Percentiles rank a stretch among this genome's conserved stretches.
These are phyloP conservation scores for Allium sativum DNA, from an alignment of 106 monocot species.

Conservation along the genomic window DNA sequence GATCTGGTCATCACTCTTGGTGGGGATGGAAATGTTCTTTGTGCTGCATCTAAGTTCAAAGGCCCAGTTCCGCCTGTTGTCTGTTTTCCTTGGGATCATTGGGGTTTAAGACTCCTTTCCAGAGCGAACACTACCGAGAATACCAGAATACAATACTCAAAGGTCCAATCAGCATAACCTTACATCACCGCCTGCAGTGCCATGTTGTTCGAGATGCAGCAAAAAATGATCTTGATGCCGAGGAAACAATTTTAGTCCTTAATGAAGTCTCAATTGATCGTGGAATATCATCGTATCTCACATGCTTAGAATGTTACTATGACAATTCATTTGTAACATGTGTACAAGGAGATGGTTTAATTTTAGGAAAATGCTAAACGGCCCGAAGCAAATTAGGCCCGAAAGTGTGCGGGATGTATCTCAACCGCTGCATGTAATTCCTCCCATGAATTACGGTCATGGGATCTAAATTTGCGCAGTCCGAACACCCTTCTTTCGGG, in stretches of 20 bases:
- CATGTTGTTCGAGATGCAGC: conserved; percentile 77
- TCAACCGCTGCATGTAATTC: no score
- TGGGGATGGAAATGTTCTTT: conserved; percentile 98
- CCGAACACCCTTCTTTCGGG: no score
- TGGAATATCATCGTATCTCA: conserved; percentile 91
- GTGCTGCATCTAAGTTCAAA: conserved; percentile 98
- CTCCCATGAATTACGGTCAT: no score
- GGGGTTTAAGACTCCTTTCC: conserved; percentile 98
- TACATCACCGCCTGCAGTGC: conserved; percentile 89
- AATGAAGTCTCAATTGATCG: conserved; percentile 98
- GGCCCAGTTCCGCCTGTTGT: conserved; percentile 95
- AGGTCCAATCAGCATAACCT: conserved; percentile 88
- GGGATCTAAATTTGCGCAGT: no score
- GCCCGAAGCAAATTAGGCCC: no score
- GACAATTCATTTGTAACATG: conserved; percentile 91
- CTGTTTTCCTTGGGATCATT: conserved; percentile 95
- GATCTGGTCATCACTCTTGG: conserved; percentile 95
- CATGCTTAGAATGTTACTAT: conserved; percentile 93
- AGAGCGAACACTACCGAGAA: conserved; percentile 80
- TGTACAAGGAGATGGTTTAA: conserved; percentile 96
- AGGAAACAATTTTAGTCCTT: conserved; percentile 84
- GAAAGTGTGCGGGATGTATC: no score
- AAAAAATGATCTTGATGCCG: conserved; percentile 70
- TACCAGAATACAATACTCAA: conserved; percentile 50
- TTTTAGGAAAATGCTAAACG: no score